Percentiles rank a stretch among this genome's conserved stretches.
Evolutionary conservation across 1,139 yeast genomes (phyloP).

Genomic region (Scheffersomyces segobiensis): DNA sequence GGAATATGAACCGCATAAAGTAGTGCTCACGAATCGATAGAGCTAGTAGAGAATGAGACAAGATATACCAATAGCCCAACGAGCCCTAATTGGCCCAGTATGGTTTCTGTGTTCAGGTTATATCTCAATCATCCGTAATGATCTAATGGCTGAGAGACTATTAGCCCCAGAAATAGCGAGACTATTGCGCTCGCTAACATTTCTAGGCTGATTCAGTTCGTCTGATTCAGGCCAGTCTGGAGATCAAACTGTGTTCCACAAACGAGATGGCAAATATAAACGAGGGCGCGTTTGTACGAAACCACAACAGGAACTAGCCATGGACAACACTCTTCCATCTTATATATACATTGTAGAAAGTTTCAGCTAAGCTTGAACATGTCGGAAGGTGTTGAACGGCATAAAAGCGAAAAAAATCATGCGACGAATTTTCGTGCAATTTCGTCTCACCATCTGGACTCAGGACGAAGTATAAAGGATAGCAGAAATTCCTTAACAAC

Average conservation of each 20-base stretch:
- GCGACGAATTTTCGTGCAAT: not conserved
- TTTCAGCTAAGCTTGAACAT: not conserved
- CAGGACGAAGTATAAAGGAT: not conserved
- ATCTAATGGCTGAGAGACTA: not conserved
- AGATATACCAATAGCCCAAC: too few species aligned
- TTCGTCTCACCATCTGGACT: not conserved
- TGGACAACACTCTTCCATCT: not conserved
- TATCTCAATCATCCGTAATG: not conserved
- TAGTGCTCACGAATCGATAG: too few species aligned
- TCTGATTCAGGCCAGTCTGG: not conserved
- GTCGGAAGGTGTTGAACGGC: not conserved
- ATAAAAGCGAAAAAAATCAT: not conserved
- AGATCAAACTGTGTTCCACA: not conserved
- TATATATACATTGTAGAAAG: not conserved
- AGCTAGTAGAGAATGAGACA: too few species aligned
- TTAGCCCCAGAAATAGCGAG: not conserved
- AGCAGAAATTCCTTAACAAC: not conserved
- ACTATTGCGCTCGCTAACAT: not conserved
- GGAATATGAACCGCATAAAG: too few species aligned
- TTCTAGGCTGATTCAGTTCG: not conserved
- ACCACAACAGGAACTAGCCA: not conserved
- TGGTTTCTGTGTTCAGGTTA: not conserved
- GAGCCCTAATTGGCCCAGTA: too few species aligned
- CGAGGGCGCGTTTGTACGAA: not conserved
- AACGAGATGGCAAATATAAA: not conserved